phyloP scores from a whole-genome alignment of 2,329 filamentous ascomycete species.

The Pseudogymnoascus sp. region DNA sequence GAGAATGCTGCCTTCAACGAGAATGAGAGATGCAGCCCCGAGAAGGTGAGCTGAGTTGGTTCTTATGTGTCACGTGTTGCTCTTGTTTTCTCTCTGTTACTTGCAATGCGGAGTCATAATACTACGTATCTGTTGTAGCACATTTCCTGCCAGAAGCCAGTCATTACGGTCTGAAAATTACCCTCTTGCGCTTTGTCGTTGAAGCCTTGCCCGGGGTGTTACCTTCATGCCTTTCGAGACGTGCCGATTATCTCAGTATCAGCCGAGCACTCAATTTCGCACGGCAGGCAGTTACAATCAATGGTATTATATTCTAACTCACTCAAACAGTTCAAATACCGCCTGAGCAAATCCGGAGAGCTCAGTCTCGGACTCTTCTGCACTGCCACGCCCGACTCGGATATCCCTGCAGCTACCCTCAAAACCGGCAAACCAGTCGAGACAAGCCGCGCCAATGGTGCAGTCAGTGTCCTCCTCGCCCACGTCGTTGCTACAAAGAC shows the following conservation, averaged over 20 bases:
- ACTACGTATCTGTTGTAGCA: neutral
- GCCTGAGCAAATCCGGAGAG: conserved; percentile 66
- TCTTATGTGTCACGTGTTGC: conserved; percentile 2
- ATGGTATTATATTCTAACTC: neutral
- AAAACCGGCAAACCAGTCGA: conserved; percentile 51
- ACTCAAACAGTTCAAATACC: conserved; percentile 60
- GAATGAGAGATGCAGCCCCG: conserved; percentile 42
- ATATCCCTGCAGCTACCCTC: conserved; percentile 47
- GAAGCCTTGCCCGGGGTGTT: neutral
- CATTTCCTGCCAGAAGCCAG: conserved; percentile 1
- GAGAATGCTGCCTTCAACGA: conserved; percentile 50
- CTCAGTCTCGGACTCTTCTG: conserved; percentile 76
- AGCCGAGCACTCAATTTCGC: neutral
- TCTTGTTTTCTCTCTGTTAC: neutral
- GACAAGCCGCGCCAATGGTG: conserved; percentile 49
- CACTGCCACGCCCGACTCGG: conserved; percentile 44
- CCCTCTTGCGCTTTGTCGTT: neutral
- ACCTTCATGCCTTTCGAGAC: neutral
- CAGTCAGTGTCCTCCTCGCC: conserved; percentile 58
- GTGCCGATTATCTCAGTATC: neutral
- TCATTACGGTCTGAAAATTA: neutral
- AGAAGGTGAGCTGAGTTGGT: conserved; percentile 40
- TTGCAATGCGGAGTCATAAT: neutral
- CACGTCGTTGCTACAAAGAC: conserved; percentile 73
- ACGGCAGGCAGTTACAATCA: neutral